Percentiles rank a stretch among this genome's conserved stretches.
phyloP scores from a whole-genome alignment of 768 basidiomycete species.

The Agrocybe praecox region DNA sequence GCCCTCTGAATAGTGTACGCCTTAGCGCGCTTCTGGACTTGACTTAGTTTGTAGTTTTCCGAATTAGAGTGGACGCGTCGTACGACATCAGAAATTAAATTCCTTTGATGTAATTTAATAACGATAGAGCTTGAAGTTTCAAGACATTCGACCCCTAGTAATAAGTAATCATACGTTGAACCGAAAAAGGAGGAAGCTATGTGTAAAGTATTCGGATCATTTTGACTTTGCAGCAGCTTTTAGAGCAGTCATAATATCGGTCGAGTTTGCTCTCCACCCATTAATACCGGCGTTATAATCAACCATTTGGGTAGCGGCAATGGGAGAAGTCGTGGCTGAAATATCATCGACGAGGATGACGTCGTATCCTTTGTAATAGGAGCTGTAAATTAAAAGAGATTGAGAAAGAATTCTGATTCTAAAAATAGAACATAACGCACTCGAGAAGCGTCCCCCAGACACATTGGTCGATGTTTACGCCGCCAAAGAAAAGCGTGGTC shows the following conservation, averaged over 20 bases:
- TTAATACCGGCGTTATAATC: constrained; percentile 29
- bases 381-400: constrained; percentile 14
- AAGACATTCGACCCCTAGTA: too few species aligned
- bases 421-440: constrained; percentile 11
- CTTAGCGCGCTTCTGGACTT: not conserved
- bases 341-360: constrained; percentile 34
- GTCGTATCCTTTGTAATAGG: constrained; percentile 36
- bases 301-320: constrained; percentile 31
- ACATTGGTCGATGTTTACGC: constrained; percentile 37
- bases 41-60: too few species aligned
- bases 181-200: not conserved
- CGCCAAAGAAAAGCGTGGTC: constrained; percentile 34
- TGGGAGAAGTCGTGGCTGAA: constrained; percentile 32
- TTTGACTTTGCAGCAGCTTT: constrained; percentile 12
- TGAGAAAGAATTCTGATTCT: not conserved
- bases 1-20: not conserved
- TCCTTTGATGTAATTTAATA: too few species aligned
- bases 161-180: not conserved
- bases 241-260: constrained; percentile 24
- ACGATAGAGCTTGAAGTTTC: too few species aligned
- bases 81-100: too few species aligned
- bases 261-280: constrained; percentile 31
- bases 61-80: too few species aligned
- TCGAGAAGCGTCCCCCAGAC: constrained; percentile 34
- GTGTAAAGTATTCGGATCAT: not conserved